Percentiles rank a stretch among this genome's conserved stretches.
Evolutionary conservation across 2,329 filamentous ascomycete genomes (phyloP).

Genomic region (Xylariaceae sp.): DNA sequence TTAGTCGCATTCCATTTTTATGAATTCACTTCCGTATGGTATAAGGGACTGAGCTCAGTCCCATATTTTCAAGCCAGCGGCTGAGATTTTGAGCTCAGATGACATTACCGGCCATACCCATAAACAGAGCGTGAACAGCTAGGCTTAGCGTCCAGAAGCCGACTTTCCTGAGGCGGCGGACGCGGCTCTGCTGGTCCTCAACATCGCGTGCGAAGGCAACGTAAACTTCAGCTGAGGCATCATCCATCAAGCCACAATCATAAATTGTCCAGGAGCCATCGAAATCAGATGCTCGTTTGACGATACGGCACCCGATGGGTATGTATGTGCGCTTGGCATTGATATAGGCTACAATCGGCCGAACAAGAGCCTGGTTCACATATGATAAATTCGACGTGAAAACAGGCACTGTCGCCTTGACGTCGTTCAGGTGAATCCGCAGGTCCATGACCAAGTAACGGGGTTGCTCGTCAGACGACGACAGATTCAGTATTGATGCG

Average conservation of each 20-base stretch:
- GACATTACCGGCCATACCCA: constrained; percentile 85
- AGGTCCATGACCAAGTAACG: constrained; percentile 90
- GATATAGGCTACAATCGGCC: constrained; percentile 96
- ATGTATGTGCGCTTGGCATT: constrained; percentile 94
- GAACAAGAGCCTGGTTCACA: constrained; percentile 89
- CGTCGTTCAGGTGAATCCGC: constrained; percentile 90
- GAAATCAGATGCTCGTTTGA: constrained; percentile 84
- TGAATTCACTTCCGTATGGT: no score
- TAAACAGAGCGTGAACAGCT: constrained; percentile 86
- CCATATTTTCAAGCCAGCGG: not conserved
- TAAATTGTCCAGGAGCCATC: constrained; percentile 93
- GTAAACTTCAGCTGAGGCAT: constrained; percentile 89
- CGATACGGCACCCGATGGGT: constrained; percentile 87
- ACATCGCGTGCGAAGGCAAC: constrained; percentile 90
- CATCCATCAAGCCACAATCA: constrained; percentile 90
- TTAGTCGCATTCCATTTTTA: no score
- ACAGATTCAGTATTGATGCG: not conserved
- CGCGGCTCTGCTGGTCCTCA: constrained; percentile 78
- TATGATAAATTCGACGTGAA: constrained; percentile 92
- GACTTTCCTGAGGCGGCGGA: constrained; percentile 86
- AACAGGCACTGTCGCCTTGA: constrained; percentile 84
- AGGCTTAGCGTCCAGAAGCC: constrained; percentile 94
- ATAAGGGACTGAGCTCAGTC: not conserved
- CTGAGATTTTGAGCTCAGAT: constrained; percentile 34
- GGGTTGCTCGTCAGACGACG: constrained; percentile 44